These are phyloP conservation scores for Nigrograna mackinnonii DNA, from an alignment of 2,329 filamentous ascomycete genomes.

Conservation along the genomic window DNA sequence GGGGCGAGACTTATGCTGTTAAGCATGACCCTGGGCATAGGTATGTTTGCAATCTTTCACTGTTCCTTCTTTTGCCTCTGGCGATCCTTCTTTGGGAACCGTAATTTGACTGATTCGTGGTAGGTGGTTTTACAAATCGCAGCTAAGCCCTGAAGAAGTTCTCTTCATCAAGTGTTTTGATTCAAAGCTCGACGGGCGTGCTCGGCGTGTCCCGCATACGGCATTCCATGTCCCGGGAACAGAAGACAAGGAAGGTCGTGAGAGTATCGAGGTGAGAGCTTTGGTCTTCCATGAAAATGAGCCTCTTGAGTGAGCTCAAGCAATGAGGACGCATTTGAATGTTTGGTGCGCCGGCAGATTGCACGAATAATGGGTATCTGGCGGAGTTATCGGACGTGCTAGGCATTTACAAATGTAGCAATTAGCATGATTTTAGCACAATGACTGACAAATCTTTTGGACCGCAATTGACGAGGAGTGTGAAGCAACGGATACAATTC, in stretches of 20 bases:
- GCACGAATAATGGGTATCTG: too few species aligned
- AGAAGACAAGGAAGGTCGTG: slow-evolving; percentile 27
- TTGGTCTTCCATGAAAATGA: slow-evolving; percentile 39
- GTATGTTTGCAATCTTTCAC: slow-evolving; percentile 12
- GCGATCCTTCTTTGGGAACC: background rate
- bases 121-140: slow-evolving; percentile 39
- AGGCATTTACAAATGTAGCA: too few species aligned
- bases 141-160: slow-evolving; percentile 29
- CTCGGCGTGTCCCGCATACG: slow-evolving; percentile 36
- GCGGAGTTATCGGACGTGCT: too few species aligned
- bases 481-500: too few species aligned
- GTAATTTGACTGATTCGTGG: background rate
- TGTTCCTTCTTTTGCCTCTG: background rate
- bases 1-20: slow-evolving; percentile 32
- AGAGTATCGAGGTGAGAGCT: slow-evolving; percentile 39
- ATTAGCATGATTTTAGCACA: too few species aligned
- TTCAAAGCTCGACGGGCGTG: slow-evolving; percentile 35
- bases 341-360: too few species aligned
- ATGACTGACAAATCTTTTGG: too few species aligned
- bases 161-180: slow-evolving; percentile 41
- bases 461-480: too few species aligned
- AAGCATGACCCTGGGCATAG: slow-evolving; percentile 26
- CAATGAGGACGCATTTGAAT: too few species aligned
- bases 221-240: slow-evolving; percentile 32
- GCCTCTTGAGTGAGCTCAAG: slow-evolving; percentile 20